A percentile compares a stretch with the other conserved stretches of the same genome.
Conservation (phyloP, 495 filamentous ascomycete genomes). For the Pyronema domesticum region DNA sequence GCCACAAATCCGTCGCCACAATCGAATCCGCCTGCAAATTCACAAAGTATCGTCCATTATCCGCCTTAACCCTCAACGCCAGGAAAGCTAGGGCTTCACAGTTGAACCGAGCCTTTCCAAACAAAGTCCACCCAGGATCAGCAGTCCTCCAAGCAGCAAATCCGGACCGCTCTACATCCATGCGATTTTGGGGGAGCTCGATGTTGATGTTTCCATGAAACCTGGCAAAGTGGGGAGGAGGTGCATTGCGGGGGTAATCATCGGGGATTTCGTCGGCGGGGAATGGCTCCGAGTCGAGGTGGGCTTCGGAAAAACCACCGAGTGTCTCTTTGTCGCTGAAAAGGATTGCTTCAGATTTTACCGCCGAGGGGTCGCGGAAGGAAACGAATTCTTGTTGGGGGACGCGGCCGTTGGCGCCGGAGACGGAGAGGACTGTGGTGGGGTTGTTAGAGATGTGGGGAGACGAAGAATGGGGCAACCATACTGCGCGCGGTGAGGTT, state of each 20-base stretch:
- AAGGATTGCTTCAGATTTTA: slow-evolving; percentile 40
- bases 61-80: slow-evolving; percentile 74
- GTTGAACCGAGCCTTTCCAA: slow-evolving; percentile 70
- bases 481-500: slow-evolving; percentile 41
- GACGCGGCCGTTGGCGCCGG: slow-evolving; percentile 38
- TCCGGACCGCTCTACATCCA: slow-evolving; percentile 53
- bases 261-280: slow-evolving; percentile 5
- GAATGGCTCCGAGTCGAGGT: slow-evolving; percentile 47
- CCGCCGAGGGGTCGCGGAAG: slow-evolving; percentile 46
- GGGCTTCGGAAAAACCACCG: slow-evolving; percentile 61
- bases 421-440: slow-evolving; percentile 28
- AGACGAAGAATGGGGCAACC: not conserved
- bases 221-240: slow-evolving; percentile 38
- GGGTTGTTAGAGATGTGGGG: slow-evolving; percentile 14
- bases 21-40: slow-evolving; percentile 91
- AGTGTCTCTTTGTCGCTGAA: slow-evolving; percentile 66
- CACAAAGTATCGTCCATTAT: slow-evolving; percentile 81
- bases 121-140: slow-evolving; percentile 44
- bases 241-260: slow-evolving; percentile 26
- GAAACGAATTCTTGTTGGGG: slow-evolving; percentile 40
- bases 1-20: slow-evolving; percentile 82
- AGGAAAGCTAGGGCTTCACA: slow-evolving; percentile 77
- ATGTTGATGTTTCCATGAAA: slow-evolving; percentile 84
- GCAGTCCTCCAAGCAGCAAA: slow-evolving; percentile 75
- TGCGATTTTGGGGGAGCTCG: slow-evolving; percentile 54